A percentile compares a stretch with the other conserved stretches of the same genome.
Conservation (phyloP, 108 stramenopile species). For the Pseudonitzschia multistriata region DNA sequence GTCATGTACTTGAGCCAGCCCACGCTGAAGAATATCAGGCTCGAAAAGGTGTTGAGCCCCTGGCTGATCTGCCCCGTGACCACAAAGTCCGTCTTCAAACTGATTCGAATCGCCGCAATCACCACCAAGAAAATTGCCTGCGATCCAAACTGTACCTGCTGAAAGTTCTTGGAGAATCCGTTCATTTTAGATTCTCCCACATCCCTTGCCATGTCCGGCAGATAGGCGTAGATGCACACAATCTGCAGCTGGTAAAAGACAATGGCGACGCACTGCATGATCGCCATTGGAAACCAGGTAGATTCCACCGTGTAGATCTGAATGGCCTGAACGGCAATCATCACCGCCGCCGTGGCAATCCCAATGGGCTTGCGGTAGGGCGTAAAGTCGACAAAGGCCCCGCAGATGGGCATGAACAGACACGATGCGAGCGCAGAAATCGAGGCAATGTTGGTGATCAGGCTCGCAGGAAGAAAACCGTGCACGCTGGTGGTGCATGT, state of each 20-base stretch:
- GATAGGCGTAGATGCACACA: conserved; percentile 36
- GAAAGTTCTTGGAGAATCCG: conserved; percentile 33
- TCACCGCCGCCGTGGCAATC: conserved; percentile 26
- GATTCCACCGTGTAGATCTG: conserved; percentile 44
- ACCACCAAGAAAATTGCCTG: conserved; percentile 47
- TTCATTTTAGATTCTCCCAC: conserved; percentile 45
- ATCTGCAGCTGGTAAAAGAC: conserved; percentile 45
- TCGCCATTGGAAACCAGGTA: conserved; percentile 66
- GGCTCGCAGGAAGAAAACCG: conserved; percentile 37
- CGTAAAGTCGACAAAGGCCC: conserved; percentile 64
- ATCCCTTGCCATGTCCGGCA: conserved; percentile 46
- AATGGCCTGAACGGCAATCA: conserved; percentile 39
- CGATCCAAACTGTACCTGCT: conserved; percentile 43
- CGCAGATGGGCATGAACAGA: conserved; percentile 56
- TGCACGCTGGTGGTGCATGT: background rate
- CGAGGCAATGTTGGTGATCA: conserved; percentile 55
- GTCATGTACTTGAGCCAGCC: conserved; percentile 46
- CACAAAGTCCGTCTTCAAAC: conserved; percentile 31
- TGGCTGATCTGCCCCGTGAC: conserved; percentile 39
- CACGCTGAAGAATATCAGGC: conserved; percentile 29
- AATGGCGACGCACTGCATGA: conserved; percentile 50
- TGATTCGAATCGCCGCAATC: conserved; percentile 37
- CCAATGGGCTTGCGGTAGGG: conserved; percentile 47
- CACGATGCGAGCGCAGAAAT: conserved; percentile 48
- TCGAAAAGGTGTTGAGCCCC: conserved; percentile 30